phyloP scores from a whole-genome alignment of 495 filamentous ascomycete genomes.

The Lophiostoma macrostomum region DNA sequence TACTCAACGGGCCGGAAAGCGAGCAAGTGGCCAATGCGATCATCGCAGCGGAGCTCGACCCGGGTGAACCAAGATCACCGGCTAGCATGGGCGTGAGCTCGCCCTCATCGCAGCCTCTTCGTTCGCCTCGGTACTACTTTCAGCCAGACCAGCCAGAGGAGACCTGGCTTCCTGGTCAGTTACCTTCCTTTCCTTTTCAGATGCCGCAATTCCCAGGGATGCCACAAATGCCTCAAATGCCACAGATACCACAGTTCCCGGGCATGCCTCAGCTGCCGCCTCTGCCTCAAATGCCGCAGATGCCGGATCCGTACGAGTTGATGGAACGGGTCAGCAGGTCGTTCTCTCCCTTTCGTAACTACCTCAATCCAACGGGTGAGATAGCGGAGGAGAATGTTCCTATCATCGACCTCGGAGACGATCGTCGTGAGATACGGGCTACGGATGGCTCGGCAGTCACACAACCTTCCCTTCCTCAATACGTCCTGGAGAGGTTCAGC shows the following conservation, averaged over 20 bases:
- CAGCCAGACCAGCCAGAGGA: constrained; percentile 27
- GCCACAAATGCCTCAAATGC: constrained; percentile 17
- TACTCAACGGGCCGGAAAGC: constrained; percentile 36
- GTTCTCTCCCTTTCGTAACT: constrained; percentile 20
- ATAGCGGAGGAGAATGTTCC: constrained; percentile 9
- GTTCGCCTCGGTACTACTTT: constrained; percentile 27
- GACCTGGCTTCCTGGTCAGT: constrained; percentile 24
- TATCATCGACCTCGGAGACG: constrained; percentile 21
- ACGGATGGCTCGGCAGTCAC: constrained; percentile 20
- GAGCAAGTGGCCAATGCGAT: constrained; percentile 33
- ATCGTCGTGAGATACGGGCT: constrained; percentile 12
- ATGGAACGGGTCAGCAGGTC: constrained; percentile 35
- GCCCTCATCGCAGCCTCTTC: constrained; percentile 16
- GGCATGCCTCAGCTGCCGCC: constrained; percentile 33
- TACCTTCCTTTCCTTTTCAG: constrained; percentile 26
- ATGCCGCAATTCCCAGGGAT: constrained; percentile 21
- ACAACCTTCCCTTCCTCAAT: constrained; percentile 25
- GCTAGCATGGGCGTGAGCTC: constrained; percentile 13
- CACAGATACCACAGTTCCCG: constrained; percentile 24
- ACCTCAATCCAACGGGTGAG: constrained; percentile 28
- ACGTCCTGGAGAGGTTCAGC: constrained; percentile 24
- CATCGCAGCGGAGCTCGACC: constrained; percentile 12
- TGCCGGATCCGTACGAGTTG: constrained; percentile 37
- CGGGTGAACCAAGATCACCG: constrained; percentile 7
- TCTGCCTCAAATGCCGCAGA: constrained; percentile 25